A percentile compares a stretch with the other conserved stretches of the same genome.
These are phyloP conservation scores for Colletotrichum lentis DNA, from an alignment of 2,329 filamentous ascomycete species.

Conservation along the genomic window DNA sequence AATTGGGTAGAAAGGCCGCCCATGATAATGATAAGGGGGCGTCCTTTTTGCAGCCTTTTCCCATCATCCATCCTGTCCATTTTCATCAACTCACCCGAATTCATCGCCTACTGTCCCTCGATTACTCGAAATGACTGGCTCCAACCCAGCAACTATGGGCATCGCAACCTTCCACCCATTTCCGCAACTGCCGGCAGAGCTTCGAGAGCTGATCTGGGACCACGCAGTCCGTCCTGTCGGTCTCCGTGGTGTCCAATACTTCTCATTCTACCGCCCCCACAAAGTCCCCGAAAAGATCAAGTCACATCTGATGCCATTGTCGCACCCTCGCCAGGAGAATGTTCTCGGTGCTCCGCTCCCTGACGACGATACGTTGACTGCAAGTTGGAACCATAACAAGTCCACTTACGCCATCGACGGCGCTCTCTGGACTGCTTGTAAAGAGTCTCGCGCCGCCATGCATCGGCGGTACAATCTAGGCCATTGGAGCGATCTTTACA, in stretches of 20 bases:
- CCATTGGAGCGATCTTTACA: not conserved
- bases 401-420: not conserved
- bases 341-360: not conserved
- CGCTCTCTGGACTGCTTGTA: not conserved
- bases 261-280: not conserved
- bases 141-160: no score
- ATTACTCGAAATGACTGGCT: no score
- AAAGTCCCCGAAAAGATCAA: not conserved
- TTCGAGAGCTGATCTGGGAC: not conserved
- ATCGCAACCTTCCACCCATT: not conserved
- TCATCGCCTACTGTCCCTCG: no score
- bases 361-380: not conserved
- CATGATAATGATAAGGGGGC: no score
- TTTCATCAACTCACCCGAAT: no score
- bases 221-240: not conserved
- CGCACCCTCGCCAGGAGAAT: fast-evolving
- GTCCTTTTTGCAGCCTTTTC: no score
- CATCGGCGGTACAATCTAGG: not conserved
- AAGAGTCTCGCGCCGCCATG: not conserved
- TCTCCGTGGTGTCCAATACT: not conserved
- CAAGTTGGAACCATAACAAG: not conserved
- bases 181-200: not conserved
- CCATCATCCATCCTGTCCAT: no score
- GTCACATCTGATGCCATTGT: not conserved
- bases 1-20: no score